These are phyloP conservation scores for Chimonanthus salicifolius DNA, from an alignment of 164 flowering plant species.

Conservation along the genomic window DNA sequence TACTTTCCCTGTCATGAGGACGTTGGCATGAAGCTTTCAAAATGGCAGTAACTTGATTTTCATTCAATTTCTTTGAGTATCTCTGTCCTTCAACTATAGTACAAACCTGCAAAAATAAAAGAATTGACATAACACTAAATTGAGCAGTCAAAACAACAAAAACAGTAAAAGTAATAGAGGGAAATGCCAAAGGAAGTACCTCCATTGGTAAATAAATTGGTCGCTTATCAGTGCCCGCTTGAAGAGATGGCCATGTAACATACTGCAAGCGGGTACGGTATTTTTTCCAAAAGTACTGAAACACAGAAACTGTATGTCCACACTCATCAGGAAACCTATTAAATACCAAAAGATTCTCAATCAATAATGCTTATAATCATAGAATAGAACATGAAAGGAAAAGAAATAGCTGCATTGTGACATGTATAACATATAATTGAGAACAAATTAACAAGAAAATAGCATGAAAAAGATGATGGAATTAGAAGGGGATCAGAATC, in stretches of 20 bases:
- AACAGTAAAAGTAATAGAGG: background rate
- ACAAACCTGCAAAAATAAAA: slow-evolving; percentile 53
- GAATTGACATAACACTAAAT: background rate
- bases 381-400: no score
- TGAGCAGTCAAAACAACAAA: background rate
- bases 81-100: slow-evolving; percentile 88
- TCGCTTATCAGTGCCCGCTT: slow-evolving; percentile 85
- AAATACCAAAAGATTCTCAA: background rate
- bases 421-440: no score
- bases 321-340: slow-evolving; percentile 78
- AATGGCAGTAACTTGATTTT: slow-evolving; percentile 65
- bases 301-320: slow-evolving; percentile 66
- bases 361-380: no score
- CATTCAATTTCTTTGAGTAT: slow-evolving; percentile 70
- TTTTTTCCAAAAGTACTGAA: slow-evolving; percentile 83
- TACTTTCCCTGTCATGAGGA: slow-evolving; percentile 63
- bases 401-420: no score
- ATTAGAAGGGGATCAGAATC: slow-evolving; percentile 8
- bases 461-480: background rate
- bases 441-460: no score
- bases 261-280: slow-evolving; percentile 80
- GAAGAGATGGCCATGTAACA: slow-evolving; percentile 86
- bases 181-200: slow-evolving; percentile 29
- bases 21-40: slow-evolving; percentile 73
- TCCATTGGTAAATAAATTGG: slow-evolving; percentile 97